Evolutionary conservation across 495 filamentous ascomycete genomes (phyloP).

Genomic region (Xylaria flabelliformis): DNA sequence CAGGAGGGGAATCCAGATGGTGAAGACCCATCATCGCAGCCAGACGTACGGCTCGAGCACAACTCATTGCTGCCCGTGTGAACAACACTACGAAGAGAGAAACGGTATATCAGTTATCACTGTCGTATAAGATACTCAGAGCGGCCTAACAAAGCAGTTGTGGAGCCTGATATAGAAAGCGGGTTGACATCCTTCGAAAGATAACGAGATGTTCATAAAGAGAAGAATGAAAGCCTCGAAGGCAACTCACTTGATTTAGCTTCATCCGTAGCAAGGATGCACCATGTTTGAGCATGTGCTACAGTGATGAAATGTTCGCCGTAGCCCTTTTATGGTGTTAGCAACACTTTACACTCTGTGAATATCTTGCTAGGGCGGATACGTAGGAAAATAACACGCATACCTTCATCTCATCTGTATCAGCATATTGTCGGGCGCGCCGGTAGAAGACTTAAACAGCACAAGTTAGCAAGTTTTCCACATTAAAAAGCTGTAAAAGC

Average conservation of each 20-base stretch:
- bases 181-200: background rate
- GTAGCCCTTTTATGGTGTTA: slow-evolving; percentile 38
- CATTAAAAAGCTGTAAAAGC: background rate
- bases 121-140: background rate
- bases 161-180: background rate
- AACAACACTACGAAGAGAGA: slow-evolving; percentile 39
- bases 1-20: slow-evolving; percentile 49
- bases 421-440: slow-evolving; percentile 55
- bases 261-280: slow-evolving; percentile 51
- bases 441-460: slow-evolving; percentile 47
- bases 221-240: background rate
- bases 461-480: background rate
- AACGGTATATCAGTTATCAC: background rate
- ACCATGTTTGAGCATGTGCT: slow-evolving; percentile 55
- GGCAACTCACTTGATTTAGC: slow-evolving; percentile 37
- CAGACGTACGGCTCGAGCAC: slow-evolving; percentile 47
- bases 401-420: slow-evolving; percentile 56
- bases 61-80: slow-evolving; percentile 54
- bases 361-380: background rate
- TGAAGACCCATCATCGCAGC: slow-evolving; percentile 57
- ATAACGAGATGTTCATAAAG: background rate
- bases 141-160: background rate
- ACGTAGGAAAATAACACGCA: slow-evolving; percentile 2
- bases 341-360: slow-evolving; percentile 4
- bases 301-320: slow-evolving; percentile 56